Conservation (phyloP, 1,284 basidiomycete genomes). For the Apiotrichum porosum region DNA sequence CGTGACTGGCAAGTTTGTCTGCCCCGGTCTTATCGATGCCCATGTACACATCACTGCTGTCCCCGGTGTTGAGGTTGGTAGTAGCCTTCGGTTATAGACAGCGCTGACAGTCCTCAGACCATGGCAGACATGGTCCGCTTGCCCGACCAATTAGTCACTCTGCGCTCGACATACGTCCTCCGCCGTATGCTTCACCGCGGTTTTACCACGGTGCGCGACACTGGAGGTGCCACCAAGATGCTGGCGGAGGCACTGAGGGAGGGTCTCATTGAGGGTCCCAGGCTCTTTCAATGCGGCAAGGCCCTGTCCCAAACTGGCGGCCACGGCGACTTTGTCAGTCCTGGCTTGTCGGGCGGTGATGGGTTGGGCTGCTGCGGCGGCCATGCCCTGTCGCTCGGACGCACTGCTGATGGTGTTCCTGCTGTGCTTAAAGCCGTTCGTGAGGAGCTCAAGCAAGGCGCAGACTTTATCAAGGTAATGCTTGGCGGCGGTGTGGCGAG, state of each 20-base stretch:
- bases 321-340: constrained; percentile 12
- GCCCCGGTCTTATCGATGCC: too few species aligned
- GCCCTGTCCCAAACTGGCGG: constrained; percentile 15
- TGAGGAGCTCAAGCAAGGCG: constrained; percentile 16
- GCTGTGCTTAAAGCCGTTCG: constrained; percentile 1
- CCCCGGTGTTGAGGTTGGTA: too few species aligned
- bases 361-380: constrained; percentile 1
- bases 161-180: too few species aligned
- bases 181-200: constrained; percentile 53
- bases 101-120: too few species aligned
- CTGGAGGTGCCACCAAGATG: constrained; percentile 19
- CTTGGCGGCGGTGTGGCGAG: constrained; percentile 13
- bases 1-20: too few species aligned
- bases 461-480: constrained; percentile 20
- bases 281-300: constrained; percentile 11
- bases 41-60: too few species aligned
- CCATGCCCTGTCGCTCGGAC: background rate
- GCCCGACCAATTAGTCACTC: too few species aligned
- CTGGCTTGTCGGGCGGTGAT: background rate
- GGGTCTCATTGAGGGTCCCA: constrained; percentile 20
- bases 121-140: too few species aligned
- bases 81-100: too few species aligned
- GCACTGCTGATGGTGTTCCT: constrained; percentile 10
- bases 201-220: constrained; percentile 54
- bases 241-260: constrained; percentile 18